Conservation (phyloP, 129 eudicot genomes). For the Flaveria trinervia region DNA sequence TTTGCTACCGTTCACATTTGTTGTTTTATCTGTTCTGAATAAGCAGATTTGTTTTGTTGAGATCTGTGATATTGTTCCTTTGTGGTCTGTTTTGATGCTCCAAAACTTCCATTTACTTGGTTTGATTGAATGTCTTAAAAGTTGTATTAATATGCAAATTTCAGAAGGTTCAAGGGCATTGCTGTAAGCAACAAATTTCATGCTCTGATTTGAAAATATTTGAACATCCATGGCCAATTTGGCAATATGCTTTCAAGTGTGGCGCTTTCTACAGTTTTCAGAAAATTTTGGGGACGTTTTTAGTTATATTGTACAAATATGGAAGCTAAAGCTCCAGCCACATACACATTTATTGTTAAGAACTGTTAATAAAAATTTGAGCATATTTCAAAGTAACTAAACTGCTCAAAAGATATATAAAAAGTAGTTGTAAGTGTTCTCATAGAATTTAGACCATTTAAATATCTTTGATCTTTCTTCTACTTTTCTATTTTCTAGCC, state of each 20-base stretch:
- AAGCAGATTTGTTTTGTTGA: neutral
- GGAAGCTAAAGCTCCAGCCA: neutral
- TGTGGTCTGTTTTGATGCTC: too few relatives aligned
- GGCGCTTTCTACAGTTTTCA: neutral
- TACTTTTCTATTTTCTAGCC: constrained; percentile 1
- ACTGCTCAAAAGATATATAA: neutral
- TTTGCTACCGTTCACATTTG: neutral
- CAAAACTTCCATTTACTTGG: too few relatives aligned
- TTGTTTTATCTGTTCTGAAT: neutral
- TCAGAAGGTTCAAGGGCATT: neutral
- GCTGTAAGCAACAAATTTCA: neutral
- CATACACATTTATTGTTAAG: neutral
- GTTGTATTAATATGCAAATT: constrained; percentile 7
- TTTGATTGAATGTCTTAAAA: neutral
- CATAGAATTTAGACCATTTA: neutral
- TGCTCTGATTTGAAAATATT: neutral
- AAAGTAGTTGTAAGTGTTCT: neutral
- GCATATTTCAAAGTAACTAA: neutral
- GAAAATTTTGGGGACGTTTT: neutral
- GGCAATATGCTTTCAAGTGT: neutral
- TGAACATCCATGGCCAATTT: neutral
- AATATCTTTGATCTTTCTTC: constrained; percentile 6
- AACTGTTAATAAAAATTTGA: neutral
- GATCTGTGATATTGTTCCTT: neutral
- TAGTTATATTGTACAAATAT: neutral